Evolutionary conservation across 805 yeast genomes (phyloP), one percentile per base, ranked within the genome.

Genomic region (Isabelozyma rhagii): DNA sequence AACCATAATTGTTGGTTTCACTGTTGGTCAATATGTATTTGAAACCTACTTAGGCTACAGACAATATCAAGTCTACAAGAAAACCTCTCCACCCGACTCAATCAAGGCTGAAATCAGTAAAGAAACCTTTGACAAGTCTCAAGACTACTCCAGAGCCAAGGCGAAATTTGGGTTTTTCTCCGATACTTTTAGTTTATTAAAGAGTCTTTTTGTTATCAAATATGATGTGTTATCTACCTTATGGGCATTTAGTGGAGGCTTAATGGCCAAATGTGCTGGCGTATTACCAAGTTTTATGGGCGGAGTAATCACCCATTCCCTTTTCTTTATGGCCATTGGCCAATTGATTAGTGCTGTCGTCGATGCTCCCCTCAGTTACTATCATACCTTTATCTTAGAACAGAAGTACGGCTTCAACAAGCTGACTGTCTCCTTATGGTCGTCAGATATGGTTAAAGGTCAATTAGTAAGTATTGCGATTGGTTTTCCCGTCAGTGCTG

Each of bases 381-480:
- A 91, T 69, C 74, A 80, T 50, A 86, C 87, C 59, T 94, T 94
- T 72, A 92, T 91, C 13, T 76, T 94, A 57, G 99, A 94, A 70
- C 97, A 93, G 66, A 82, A 82, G 68, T 93, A 78, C 61, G 99
- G 99, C 1, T 94, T 94, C 74, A 94, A 94, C 74, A 94, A 94
- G 69, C 77, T 82, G 57, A 93, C 97, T 3, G 52, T 77, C 14
- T 70, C 74, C 46, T 73, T 90, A 46, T 94, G 96, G 88, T 48
- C 88, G 25, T 63, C 80, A 25, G 99, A 94, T 67, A 71, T 75
- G 53, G 43, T 90, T 54, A 94, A 93, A 68, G 68, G 80, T 28
- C 65, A 79, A 39, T 51, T 75, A 1, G 71, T 94, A 44, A 66
- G 81, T 34, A 60, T 79, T 44, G 80, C 71, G 1, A 64, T 94